Evolutionary conservation across 352 stramenopile genomes (phyloP).

Genomic region (Phytophthora pini): DNA sequence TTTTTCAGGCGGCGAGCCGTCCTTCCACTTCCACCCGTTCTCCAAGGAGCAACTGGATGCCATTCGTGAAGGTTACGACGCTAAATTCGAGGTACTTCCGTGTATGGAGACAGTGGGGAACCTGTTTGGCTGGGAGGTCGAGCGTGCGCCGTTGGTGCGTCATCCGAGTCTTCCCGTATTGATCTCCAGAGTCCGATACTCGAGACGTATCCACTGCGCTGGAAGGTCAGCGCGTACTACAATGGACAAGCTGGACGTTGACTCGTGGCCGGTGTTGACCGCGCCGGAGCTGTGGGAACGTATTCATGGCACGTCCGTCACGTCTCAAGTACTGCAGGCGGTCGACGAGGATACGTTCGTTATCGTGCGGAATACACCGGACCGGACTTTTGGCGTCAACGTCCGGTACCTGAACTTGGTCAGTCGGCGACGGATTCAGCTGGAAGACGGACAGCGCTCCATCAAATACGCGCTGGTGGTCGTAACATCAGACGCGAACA

Average conservation of each 20-base stretch:
- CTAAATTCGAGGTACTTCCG: conserved; percentile 24
- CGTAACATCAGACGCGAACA: conserved; percentile 39
- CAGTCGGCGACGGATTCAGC: conserved; percentile 20
- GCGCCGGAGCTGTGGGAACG: conserved; percentile 35
- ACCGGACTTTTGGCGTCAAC: conserved; percentile 20
- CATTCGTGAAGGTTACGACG: conserved; percentile 40
- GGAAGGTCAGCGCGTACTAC: conserved; percentile 25
- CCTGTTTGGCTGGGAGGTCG: conserved; percentile 46
- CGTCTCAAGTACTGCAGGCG: conserved; percentile 41
- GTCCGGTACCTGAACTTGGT: conserved; percentile 50
- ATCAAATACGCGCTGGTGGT: conserved; percentile 41
- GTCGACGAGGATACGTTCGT: conserved; percentile 40
- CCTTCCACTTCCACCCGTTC: conserved; percentile 49
- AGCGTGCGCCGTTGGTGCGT: conserved; percentile 30
- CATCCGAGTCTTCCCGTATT: conserved; percentile 20
- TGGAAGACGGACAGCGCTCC: conserved; percentile 22
- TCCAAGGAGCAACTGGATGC: conserved; percentile 34
- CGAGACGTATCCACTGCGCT: conserved; percentile 41
- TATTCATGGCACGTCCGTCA: conserved; percentile 32
- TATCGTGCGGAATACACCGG: conserved; percentile 32
- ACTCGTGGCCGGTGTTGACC: conserved; percentile 43
- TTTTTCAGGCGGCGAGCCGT: conserved; percentile 34
- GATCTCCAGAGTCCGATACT: conserved; percentile 39
- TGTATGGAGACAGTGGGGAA: conserved; percentile 21
- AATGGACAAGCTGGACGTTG: conserved; percentile 35